Base-by-base conservation (phyloP, 2,329 filamentous ascomycete genomes). In the Aurifilum marmelostoma region DNA sequence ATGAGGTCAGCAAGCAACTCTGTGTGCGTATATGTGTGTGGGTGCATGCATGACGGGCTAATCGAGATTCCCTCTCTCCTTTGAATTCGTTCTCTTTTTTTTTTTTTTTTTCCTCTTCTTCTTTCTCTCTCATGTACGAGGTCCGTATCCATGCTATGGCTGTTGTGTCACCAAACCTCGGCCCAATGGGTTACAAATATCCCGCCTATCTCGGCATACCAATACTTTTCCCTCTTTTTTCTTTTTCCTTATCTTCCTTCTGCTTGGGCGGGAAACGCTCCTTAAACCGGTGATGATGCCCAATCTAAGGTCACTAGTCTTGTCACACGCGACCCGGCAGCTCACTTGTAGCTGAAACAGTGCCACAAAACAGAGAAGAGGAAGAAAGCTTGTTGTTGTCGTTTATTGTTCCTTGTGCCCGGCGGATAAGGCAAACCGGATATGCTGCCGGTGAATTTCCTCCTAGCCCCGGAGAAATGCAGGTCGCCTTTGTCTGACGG, bases 281-380 rank as follows among this genome's bases (percentile, higher is more conserved):
- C 37, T n/a, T n/a, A 32, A 16, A 14, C 8, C 32, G 58, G 18
- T 24, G n/a, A 39, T 37, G n/a, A 60, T 39, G 58, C 58, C 18
- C 16, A 39, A 37, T 18, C 58, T 21, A 21, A 6, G 18, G 16
- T 7, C n/a, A 16, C 59, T n/a, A 41, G 59, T 43, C 59, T n/a
- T 37, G 59, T 62, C 37, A 43, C n/a, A 29, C 59, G 37, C n/a
- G 29, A 62, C 59, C 32, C 37, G 59, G 34, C 34, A 29, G 18
- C 54, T 61, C 37, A 21, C 29, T n/a, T 62, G 52, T 52, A 61
- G 54, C 60, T 67, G 68, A 69, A 64, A 69, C 68, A 58, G 65
- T 69, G 27, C 32, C 39, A 67, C 65, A 14, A n/a, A 27, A 41
- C 7, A 47, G 43, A n/a, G 18, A 47, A 47, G 21, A 39, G 9